Evolutionary conservation across 2,329 filamentous ascomycete genomes (phyloP).

Genomic region (Aspergillus chevalieri): DNA sequence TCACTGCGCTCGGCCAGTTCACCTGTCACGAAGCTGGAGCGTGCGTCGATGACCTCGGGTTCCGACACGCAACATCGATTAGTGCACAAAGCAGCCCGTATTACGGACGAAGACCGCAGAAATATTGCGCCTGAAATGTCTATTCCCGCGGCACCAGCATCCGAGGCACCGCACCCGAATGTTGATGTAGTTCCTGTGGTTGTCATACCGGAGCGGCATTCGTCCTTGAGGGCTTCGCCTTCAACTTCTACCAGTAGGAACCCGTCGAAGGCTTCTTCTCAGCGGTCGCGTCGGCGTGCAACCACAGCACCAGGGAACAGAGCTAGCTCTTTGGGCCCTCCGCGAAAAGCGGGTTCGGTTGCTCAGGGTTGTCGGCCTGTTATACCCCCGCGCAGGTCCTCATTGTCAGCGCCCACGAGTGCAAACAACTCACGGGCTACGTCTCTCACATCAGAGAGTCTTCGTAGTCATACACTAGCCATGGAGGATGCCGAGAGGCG

Average conservation of each 20-base stretch:
- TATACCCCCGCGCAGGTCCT: slow-evolving; percentile 39
- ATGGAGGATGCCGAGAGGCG: slow-evolving; percentile 24
- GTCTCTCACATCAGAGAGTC: slow-evolving; percentile 40
- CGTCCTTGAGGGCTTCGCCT: slow-evolving; percentile 39
- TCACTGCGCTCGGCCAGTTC: slow-evolving; percentile 46
- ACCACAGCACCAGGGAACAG: slow-evolving; percentile 30
- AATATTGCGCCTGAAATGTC: slow-evolving; percentile 40
- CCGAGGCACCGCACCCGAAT: slow-evolving; percentile 22
- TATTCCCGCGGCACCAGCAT: slow-evolving; percentile 25
- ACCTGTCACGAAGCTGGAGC: slow-evolving; percentile 39
- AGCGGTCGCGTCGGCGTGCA: slow-evolving; percentile 31
- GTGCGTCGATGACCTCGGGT: slow-evolving; percentile 40
- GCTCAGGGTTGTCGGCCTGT: slow-evolving; percentile 23
- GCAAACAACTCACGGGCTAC: slow-evolving; percentile 39
- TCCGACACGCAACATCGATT: slow-evolving; percentile 43
- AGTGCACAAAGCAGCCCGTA: slow-evolving; percentile 46
- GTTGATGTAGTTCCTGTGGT: slow-evolving; percentile 43
- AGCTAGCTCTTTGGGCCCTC: slow-evolving; percentile 26
- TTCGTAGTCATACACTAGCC: slow-evolving; percentile 28
- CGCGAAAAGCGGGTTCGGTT: slow-evolving; percentile 35
- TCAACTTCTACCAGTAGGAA: slow-evolving; percentile 31
- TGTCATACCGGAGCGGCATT: slow-evolving; percentile 43
- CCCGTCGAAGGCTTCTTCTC: slow-evolving; percentile 34
- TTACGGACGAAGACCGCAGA: slow-evolving; percentile 42
- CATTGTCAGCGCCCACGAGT: slow-evolving; percentile 43